A percentile compares a stretch with the other conserved stretches of the same genome.
phyloP scores from a whole-genome alignment of 164 flowering plant species.

The Buxus sempervirens region DNA sequence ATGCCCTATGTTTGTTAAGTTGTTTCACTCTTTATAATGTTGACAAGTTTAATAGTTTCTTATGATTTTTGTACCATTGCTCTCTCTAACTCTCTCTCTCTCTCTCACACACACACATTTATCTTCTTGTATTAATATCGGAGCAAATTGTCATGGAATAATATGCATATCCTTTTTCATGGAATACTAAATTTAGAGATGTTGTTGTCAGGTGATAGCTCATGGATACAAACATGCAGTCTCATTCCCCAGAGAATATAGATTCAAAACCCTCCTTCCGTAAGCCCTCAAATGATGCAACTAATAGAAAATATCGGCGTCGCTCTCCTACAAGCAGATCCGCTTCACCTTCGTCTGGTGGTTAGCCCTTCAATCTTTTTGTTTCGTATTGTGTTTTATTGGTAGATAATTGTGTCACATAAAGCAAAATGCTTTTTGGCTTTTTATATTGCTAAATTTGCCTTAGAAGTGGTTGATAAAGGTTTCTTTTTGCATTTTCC shows the following conservation, averaged over 20 bases:
- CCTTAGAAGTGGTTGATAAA: no score
- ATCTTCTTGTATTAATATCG: no score
- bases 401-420: background rate
- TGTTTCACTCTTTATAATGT: no score
- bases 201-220: conserved; percentile 10
- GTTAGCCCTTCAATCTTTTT: conserved; percentile 31
- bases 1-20: no score
- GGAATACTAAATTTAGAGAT: background rate
- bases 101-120: no score
- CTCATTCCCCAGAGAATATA: conserved; percentile 33
- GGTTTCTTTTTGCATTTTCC: no score
- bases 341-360: conserved; percentile 49
- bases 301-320: conserved; percentile 69
- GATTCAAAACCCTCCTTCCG: conserved; percentile 60
- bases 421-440: no score
- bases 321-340: conserved; percentile 53
- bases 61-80: no score
- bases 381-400: background rate
- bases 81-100: no score
- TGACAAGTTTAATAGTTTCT: no score
- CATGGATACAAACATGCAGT: conserved; percentile 40
- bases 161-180: background rate
- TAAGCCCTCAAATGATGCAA: conserved; percentile 72
- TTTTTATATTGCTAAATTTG: no score
- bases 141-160: no score